Conservation (phyloP, 306 rosid genomes). For the Glycyrrhiza uralensis region DNA sequence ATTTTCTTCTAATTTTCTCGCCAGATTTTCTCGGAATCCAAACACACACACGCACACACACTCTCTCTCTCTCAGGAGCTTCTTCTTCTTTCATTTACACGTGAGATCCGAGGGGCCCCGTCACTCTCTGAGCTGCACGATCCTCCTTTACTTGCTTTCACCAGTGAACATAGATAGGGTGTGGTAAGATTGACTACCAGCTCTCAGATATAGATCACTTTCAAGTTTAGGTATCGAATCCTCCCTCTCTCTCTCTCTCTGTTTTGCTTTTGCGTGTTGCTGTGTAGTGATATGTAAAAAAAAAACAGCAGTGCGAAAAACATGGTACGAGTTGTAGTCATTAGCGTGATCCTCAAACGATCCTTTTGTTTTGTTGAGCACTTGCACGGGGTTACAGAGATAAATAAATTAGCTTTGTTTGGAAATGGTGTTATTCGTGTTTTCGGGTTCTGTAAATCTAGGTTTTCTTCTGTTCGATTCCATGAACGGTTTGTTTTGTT, state of each 20-base stretch:
- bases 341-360: slow-evolving; percentile 20
- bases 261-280: background rate
- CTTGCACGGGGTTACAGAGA: background rate
- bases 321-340: background rate
- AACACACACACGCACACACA: too few species aligned
- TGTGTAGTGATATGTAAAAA: slow-evolving; percentile 4
- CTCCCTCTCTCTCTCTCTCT: background rate
- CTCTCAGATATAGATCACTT: slow-evolving; percentile 28
- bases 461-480: slow-evolving; percentile 11
- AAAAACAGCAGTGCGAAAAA: background rate
- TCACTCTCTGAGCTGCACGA: background rate
- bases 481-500: background rate
- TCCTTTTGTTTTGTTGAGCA: background rate
- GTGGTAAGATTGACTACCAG: slow-evolving; percentile 62
- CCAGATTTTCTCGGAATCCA: slow-evolving; percentile 44
- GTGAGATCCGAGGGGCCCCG: slow-evolving; percentile 43
- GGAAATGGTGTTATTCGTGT: background rate
- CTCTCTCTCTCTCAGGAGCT: too few species aligned
- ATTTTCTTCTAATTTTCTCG: slow-evolving; percentile 23
- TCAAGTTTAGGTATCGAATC: slow-evolving; percentile 14
- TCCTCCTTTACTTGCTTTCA: slow-evolving; percentile 28
- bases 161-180: slow-evolving; percentile 16
- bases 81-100: background rate
- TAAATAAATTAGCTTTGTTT: slow-evolving; percentile 11
- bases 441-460: slow-evolving; percentile 15